These are phyloP conservation scores for Acanthamoeba lenticulata DNA, from an alignment of 208 protist species.

Conservation along the genomic window DNA sequence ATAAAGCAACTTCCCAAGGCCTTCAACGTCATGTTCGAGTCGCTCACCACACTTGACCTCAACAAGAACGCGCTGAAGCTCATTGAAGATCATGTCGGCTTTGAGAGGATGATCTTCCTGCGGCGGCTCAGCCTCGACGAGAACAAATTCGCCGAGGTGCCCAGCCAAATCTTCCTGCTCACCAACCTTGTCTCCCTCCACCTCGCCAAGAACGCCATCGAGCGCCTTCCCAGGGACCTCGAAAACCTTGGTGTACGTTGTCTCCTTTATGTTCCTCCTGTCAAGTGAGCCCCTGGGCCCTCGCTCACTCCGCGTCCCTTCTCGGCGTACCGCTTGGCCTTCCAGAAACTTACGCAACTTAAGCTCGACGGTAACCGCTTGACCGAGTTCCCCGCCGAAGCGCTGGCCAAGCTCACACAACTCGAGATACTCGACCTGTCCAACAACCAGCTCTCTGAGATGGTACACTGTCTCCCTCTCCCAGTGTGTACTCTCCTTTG, in stretches of 20 bases:
- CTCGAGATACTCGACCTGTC: slow-evolving; percentile 61
- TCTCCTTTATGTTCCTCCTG: background rate
- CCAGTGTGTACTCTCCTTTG: background rate
- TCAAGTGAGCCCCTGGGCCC: background rate
- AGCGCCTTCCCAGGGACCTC: background rate
- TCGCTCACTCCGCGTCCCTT: background rate
- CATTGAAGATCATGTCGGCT: background rate
- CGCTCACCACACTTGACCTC: slow-evolving; percentile 13
- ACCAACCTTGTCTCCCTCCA: slow-evolving; percentile 58
- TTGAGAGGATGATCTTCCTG: slow-evolving; percentile 37
- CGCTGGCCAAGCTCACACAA: slow-evolving; percentile 10
- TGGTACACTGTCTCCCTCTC: background rate
- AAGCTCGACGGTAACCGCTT: slow-evolving; percentile 52
- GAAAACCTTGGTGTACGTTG: slow-evolving; percentile 9
- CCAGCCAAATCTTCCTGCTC: slow-evolving; percentile 26
- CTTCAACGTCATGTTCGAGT: slow-evolving; percentile 51
- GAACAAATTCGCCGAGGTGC: slow-evolving; percentile 57
- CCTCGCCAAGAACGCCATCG: slow-evolving; percentile 58
- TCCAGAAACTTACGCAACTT: slow-evolving; percentile 47
- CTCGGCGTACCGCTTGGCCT: background rate
- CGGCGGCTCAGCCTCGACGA: slow-evolving; percentile 47
- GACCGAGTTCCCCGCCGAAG: background rate
- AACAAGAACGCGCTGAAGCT: slow-evolving; percentile 51
- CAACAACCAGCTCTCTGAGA: slow-evolving; percentile 61
- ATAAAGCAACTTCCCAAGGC: slow-evolving; percentile 64